Base-by-base conservation (phyloP, 148 eudicot genomes). In the Heliamphora exappendiculata region DNA sequence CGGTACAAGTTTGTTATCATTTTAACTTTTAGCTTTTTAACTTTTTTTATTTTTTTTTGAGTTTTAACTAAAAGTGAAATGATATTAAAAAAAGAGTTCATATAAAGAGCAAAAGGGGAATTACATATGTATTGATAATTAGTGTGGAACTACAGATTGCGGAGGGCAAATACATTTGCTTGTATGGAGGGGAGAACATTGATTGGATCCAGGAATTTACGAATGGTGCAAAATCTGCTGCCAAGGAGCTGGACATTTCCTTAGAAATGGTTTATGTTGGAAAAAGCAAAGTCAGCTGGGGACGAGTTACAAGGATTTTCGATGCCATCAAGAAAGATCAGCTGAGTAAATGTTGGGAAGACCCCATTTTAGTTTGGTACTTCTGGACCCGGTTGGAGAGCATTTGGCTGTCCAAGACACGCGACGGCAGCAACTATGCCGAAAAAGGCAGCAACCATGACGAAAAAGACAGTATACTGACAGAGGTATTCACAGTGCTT, bases 331-430 rank as follows among this genome's bases (percentile, higher is more conserved):
- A 33, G 12, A 7, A 16, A 0, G 89, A 91, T 12, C n/a, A 67
- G 0, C 82, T 82, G 0, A 89, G 97, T 71, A 84, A 80, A 24
- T 76, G 57, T 17, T 91, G 84, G 93, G 69, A 78, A 0, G 86
- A 90, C 59, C 79, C 50, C 1, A 87, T 87, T 12, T 80, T 83
- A 9, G 62, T 83, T 12, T 91, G 97, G 98, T 94, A 83, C 88
- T 94, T 94, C 42, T 94, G 98, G 97, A 83, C 91, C 0, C 65
- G 98, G 37, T 79, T 94, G 4, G 97, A 94, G 81, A 91, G 95
- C 89, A 94, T 94, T 97, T 82, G 90, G 22, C 84, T 86, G 84
- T 90, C 97, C 4, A 94, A 90, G 67, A 86, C 82, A 85, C 91
- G 85, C 5, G 91, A 84, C 3, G 91, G 91, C 0, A 86, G 72